Conservation (phyloP, 805 yeast species). For the Candida xiaguanensis region DNA sequence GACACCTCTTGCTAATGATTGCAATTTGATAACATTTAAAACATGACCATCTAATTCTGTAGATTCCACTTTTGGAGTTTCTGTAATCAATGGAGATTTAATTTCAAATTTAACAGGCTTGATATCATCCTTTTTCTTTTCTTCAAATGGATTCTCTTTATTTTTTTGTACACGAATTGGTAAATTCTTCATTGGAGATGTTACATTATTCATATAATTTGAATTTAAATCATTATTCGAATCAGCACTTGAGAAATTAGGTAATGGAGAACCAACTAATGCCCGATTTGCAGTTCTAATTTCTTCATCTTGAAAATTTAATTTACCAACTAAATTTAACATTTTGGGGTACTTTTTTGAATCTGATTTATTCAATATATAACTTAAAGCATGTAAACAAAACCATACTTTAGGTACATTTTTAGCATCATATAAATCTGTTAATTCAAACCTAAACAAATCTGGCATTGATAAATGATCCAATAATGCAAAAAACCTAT, state of each 20-base stretch:
- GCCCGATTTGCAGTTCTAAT: constrained; percentile 67
- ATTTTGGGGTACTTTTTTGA: constrained; percentile 51
- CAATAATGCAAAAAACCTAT: constrained; percentile 69
- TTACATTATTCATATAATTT: constrained; percentile 20
- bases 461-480: constrained; percentile 77
- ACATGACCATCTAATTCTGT: constrained; percentile 6
- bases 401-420: constrained; percentile 92
- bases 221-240: constrained; percentile 19
- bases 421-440: constrained; percentile 88
- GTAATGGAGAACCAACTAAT: constrained; percentile 62
- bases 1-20: constrained; percentile 70
- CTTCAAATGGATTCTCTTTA: constrained; percentile 9
- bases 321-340: constrained; percentile 56
- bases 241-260: constrained; percentile 60
- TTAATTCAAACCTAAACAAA: constrained; percentile 82
- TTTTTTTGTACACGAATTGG: background rate
- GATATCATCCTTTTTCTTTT: background rate
- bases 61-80: background rate
- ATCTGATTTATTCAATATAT: constrained; percentile 58
- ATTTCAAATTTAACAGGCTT: background rate
- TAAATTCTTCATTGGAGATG: constrained; percentile 13
- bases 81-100: background rate
- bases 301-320: constrained; percentile 66
- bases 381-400: constrained; percentile 85
- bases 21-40: constrained; percentile 46